A percentile compares a stretch with the other conserved stretches of the same genome.
Conservation (phyloP, 2,329 filamentous ascomycete species). For the Colletotrichum sp. region DNA sequence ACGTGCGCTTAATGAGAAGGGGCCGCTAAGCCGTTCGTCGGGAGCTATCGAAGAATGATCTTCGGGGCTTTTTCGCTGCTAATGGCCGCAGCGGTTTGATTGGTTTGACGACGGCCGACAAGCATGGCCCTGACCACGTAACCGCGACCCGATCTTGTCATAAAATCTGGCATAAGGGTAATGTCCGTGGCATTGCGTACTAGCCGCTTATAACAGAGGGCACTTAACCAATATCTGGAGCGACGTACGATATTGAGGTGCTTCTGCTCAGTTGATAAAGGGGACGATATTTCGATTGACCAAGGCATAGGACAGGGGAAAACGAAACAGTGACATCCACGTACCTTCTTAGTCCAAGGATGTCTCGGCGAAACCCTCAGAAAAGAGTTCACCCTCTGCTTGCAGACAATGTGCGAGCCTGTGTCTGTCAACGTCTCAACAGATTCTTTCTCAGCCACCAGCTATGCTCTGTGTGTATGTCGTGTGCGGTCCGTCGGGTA, state of each 20-base stretch:
- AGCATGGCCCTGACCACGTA: conserved; percentile 21
- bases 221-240: not conserved
- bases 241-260: not conserved
- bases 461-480: not conserved
- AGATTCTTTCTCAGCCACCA: not conserved
- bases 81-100: conserved; percentile 5
- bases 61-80: conserved; percentile 17
- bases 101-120: not conserved
- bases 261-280: not conserved
- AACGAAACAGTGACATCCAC: not conserved
- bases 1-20: conserved; percentile 13
- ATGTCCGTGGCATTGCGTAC: conserved; percentile 9
- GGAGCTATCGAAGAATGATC: conserved; percentile 19
- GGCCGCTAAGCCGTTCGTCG: conserved; percentile 12
- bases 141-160: conserved; percentile 15
- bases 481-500: not conserved
- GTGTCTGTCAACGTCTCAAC: not conserved
- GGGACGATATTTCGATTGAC: not conserved
- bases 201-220: not conserved
- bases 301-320: not conserved
- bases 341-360: not conserved
- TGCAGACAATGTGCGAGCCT: not conserved
- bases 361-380: not conserved
- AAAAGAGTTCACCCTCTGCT: not conserved
- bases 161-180: conserved; percentile 12